These are phyloP conservation scores for Globisporangium rhizosaccharum DNA, from an alignment of 352 stramenopile species.

Conservation along the genomic window DNA sequence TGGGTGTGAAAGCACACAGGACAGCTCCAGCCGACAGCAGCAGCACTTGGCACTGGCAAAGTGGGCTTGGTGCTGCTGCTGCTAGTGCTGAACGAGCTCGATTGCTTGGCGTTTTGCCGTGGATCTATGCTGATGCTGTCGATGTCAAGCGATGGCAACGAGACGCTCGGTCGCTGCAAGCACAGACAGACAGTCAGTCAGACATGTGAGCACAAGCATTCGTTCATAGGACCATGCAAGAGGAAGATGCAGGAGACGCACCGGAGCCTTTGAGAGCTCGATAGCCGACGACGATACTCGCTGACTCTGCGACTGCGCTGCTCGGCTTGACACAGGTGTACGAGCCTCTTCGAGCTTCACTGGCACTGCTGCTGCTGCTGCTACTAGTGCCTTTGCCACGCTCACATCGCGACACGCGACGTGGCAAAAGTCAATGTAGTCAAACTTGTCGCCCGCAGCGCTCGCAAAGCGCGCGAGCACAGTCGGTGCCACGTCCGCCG, in stretches of 20 bases:
- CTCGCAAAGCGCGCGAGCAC: slow-evolving; percentile 44
- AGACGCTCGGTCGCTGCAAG: slow-evolving; percentile 1
- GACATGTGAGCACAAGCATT: not conserved
- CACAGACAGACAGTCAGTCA: not conserved
- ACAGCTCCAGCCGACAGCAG: slow-evolving; percentile 37
- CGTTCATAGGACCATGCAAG: not conserved
- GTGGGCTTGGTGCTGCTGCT: not conserved
- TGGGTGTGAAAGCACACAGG: slow-evolving; percentile 71
- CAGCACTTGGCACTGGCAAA: not conserved
- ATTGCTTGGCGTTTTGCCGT: not conserved
- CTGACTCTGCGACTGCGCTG: no score
- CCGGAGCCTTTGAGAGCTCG: not conserved
- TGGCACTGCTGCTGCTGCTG: not conserved
- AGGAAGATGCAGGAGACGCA: not conserved
- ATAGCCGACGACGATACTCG: not conserved
- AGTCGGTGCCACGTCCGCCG: slow-evolving; percentile 32
- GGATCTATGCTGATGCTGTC: not conserved
- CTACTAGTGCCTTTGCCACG: not conserved
- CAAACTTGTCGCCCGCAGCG: slow-evolving; percentile 44
- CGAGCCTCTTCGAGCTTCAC: not conserved
- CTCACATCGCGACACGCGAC: slow-evolving; percentile 11
- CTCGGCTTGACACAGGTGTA: not conserved
- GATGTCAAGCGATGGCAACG: slow-evolving; percentile 6
- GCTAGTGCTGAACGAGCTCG: not conserved
- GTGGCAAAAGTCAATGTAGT: slow-evolving; percentile 74